Base-by-base conservation (phyloP, 176 grass and related monocot genomes). In the Calamus simplicifolius region DNA sequence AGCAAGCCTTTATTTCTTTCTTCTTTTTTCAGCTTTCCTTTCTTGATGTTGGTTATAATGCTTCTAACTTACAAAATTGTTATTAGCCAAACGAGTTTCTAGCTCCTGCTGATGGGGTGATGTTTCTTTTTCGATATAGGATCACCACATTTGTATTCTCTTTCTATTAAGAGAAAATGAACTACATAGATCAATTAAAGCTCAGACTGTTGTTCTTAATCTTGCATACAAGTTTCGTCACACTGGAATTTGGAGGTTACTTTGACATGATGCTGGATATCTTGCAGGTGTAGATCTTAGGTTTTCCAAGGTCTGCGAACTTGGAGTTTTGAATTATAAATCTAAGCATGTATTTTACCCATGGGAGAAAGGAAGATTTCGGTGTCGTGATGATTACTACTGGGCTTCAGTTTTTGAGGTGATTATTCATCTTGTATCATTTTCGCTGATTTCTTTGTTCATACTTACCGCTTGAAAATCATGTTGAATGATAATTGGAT, bases 401-500 rank as follows among this genome's bases (percentile, higher is more conserved):
- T 96, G 92, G 92, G 80, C 92, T 76, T 90, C 87, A 58, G 70
- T 96, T 76, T 90, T 96, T 57, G 80, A 91, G 86, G 92, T 90
- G 50, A 85, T 61, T 68, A 54, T 62, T 77, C 51, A 43, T 67
- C n/a, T n/a, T 29, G 28, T 54, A 15, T 54, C 18, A 19, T 18
- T 30, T 18, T 6, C n/a, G 19, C 51, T 21, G 6, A 58, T 23
- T 67, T 70, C 6, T 73, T 5, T 55, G 17, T 18, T 3, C 3
- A 13, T 30, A 6, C 29, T 74, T 27, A 17, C 23, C 56, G 50
- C 19, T 49, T 61, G 5, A 27, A 52, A 8, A 12, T 13, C 8
- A 19, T 50, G 27, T 52, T 56, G 31, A 19, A 31, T 4, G 50
- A 35, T 50, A n/a, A 61, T 5, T 29, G 58, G 7, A 30, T 6